A percentile compares a stretch with the other conserved stretches of the same genome.
Evolutionary conservation across 306 rosid species (phyloP).

Genomic region (Vigna nakashimae): DNA sequence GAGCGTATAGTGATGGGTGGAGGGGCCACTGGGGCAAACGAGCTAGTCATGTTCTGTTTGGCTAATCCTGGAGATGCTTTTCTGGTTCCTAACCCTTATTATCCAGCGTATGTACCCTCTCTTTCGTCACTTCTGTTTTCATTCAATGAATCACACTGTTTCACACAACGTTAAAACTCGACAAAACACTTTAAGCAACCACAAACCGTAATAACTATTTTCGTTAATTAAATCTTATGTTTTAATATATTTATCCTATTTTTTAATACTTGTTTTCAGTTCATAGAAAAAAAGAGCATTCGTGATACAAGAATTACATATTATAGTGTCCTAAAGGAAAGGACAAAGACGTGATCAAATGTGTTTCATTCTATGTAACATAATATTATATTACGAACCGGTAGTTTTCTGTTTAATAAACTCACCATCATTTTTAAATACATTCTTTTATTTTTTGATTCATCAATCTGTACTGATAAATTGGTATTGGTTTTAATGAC

Average conservation of each 20-base stretch:
- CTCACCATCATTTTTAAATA: too few relatives aligned
- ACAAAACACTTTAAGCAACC: slow-evolving; percentile 12
- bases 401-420: background rate
- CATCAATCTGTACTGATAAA: too few relatives aligned
- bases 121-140: background rate
- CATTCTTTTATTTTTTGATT: too few relatives aligned
- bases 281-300: background rate
- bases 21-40: slow-evolving; percentile 97
- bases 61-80: slow-evolving; percentile 93
- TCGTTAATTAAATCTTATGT: too few relatives aligned
- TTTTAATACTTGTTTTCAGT: background rate
- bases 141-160: slow-evolving; percentile 46
- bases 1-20: slow-evolving; percentile 87
- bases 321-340: too few relatives aligned
- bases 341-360: background rate
- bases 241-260: too few relatives aligned
- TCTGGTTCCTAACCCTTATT: slow-evolving; percentile 86
- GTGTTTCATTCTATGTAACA: background rate
- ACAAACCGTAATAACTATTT: slow-evolving; percentile 23
- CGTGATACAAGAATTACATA: too few relatives aligned
- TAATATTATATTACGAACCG: background rate
- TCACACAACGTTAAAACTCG: slow-evolving; percentile 9
- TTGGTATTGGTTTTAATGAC: too few relatives aligned
- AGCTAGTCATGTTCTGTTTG: slow-evolving; percentile 80
- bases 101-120: slow-evolving; percentile 82